Conservation (phyloP, 441 rosid species). For the Euphorbia schlechtendalii region DNA sequence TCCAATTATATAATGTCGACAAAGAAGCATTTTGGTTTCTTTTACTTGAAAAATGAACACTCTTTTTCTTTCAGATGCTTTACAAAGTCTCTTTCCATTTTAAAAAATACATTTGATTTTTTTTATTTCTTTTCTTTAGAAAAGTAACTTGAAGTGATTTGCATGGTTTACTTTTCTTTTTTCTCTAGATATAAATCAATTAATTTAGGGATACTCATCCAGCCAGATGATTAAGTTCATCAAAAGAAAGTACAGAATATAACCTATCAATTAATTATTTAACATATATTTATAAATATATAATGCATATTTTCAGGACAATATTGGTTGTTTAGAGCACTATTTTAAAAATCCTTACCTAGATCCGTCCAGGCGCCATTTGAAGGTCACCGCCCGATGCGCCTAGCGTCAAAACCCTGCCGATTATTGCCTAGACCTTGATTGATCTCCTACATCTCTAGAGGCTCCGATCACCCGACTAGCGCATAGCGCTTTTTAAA, state of each 20-base stretch:
- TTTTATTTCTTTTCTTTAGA: background rate
- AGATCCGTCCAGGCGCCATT: too few relatives aligned
- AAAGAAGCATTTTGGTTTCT: slow-evolving; percentile 40
- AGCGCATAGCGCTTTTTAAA: too few relatives aligned
- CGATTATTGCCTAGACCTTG: too few relatives aligned
- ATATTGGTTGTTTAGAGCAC: too few relatives aligned
- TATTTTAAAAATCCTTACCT: too few relatives aligned
- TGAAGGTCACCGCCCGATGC: too few relatives aligned
- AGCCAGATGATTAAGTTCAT: background rate
- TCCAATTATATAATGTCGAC: slow-evolving; percentile 29
- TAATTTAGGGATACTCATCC: background rate
- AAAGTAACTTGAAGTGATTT: background rate
- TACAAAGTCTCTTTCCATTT: slow-evolving; percentile 34
- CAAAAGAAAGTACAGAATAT: background rate
- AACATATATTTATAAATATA: too few relatives aligned
- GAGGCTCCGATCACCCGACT: too few relatives aligned
- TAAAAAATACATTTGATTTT: slow-evolving; percentile 14
- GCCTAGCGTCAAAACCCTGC: too few relatives aligned
- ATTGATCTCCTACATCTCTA: too few relatives aligned
- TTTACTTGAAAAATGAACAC: slow-evolving; percentile 29
- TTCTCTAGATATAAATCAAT: background rate
- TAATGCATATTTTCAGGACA: too few relatives aligned
- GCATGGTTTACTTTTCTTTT: background rate
- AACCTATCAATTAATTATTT: background rate
- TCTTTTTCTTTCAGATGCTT: slow-evolving; percentile 57